Conservation (phyloP, 2,329 filamentous ascomycete genomes). For the Coniochaeta hoffmannii region DNA sequence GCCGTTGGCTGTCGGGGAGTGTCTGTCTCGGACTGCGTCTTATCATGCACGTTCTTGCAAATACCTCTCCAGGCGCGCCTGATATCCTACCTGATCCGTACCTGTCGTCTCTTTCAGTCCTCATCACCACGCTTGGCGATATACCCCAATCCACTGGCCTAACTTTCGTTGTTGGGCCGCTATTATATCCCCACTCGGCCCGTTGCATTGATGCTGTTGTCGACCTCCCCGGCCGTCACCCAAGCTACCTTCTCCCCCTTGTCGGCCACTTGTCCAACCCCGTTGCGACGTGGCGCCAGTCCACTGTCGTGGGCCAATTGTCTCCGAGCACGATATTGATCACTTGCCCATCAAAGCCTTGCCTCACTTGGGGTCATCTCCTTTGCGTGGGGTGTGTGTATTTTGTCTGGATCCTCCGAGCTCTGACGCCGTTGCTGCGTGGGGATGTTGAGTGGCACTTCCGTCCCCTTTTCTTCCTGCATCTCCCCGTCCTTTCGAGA, state of each 20-base stretch:
- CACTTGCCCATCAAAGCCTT: conserved; percentile 24
- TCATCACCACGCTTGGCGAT: not conserved
- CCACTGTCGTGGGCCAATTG: conserved; percentile 24
- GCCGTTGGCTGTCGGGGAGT: not conserved
- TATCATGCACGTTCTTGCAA: no score
- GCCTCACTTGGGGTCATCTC: conserved; percentile 14
- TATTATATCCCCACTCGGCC: not conserved
- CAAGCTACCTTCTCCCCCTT: conserved; percentile 2
- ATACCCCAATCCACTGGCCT: not conserved
- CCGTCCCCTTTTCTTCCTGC: conserved; percentile 9
- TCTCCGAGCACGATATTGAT: conserved; percentile 24
- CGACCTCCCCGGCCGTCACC: conserved; percentile 10
- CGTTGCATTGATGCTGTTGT: conserved; percentile 14
- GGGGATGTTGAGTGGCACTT: conserved; percentile 7
- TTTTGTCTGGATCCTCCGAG: not conserved
- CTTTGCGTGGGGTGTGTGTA: conserved; percentile 17
- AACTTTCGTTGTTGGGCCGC: not conserved
- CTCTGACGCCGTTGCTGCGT: conserved; percentile 6
- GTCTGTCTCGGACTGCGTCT: no score
- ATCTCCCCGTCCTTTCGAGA: conserved; percentile 11
- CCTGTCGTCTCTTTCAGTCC: not conserved
- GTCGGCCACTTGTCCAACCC: conserved; percentile 10
- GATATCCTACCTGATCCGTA: not conserved
- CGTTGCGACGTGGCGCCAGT: conserved; percentile 31
- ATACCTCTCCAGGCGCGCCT: not conserved